Evolutionary conservation across 2,329 filamentous ascomycete species (phyloP).

Genomic region (Pyrenophora tritici-repentis): DNA sequence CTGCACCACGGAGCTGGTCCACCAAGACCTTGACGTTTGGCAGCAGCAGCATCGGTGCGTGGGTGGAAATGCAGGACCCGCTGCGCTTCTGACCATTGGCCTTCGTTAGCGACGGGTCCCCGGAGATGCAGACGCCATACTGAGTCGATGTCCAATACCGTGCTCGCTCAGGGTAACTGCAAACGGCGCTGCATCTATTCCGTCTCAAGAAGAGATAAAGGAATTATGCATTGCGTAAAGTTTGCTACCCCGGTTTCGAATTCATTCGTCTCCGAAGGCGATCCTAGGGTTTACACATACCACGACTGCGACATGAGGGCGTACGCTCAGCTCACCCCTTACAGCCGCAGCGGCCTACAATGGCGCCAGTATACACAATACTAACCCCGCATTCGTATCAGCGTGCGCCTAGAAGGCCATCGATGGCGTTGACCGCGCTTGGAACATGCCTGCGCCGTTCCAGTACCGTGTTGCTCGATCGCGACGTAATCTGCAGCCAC

Average conservation of each 20-base stretch:
- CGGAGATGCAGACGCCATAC: conserved; percentile 6
- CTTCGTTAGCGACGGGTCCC: not conserved
- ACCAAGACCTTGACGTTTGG: conserved; percentile 13
- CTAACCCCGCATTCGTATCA: too few species aligned
- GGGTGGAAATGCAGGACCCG: conserved; percentile 9
- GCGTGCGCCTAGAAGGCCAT: too few species aligned
- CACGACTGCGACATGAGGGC: too few species aligned
- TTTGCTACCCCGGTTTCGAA: not conserved
- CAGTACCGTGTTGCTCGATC: not conserved
- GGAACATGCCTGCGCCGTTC: not conserved
- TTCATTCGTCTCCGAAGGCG: not conserved
- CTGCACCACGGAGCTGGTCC: conserved; percentile 17
- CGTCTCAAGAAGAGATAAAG: conserved; percentile 8
- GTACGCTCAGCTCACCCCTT: too few species aligned
- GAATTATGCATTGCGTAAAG: not conserved
- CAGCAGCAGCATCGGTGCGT: not conserved
- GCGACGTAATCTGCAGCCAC: conserved; percentile 4
- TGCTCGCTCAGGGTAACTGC: conserved; percentile 6
- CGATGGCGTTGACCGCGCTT: not conserved
- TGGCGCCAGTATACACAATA: too few species aligned
- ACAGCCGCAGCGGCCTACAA: too few species aligned
- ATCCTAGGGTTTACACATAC: too few species aligned
- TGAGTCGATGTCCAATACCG: conserved; percentile 12
- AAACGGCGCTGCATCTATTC: conserved; percentile 12
- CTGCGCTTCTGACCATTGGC: not conserved